Evolutionary conservation across 2,329 filamentous ascomycete genomes (phyloP).

Genomic region (Ophiostoma populinum): DNA sequence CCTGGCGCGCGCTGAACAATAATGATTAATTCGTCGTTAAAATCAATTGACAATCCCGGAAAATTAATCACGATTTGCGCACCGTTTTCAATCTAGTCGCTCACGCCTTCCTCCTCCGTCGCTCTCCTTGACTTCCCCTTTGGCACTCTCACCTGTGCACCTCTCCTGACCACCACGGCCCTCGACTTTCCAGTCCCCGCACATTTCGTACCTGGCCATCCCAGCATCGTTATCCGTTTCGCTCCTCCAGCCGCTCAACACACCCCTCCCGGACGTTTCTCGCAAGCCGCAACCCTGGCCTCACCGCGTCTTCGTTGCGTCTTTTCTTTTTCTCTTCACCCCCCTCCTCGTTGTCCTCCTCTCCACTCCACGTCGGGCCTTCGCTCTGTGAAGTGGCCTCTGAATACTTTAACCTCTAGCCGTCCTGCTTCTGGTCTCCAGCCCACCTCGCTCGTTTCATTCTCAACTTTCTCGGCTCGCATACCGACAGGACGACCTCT

Average conservation of each 20-base stretch:
- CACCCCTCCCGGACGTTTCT: too few species aligned
- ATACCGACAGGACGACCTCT: neutral
- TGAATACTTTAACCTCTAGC: neutral
- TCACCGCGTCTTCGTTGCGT: constrained; percentile 2
- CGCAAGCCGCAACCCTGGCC: constrained; percentile 4
- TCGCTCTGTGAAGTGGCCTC: neutral
- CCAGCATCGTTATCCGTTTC: neutral
- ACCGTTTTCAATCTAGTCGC: constrained; percentile 3
- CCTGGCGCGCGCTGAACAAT: too few species aligned
- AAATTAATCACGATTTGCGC: neutral
- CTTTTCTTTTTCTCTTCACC: constrained; percentile 1
- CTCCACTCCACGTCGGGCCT: neutral
- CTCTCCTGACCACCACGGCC: neutral
- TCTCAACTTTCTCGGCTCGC: neutral
- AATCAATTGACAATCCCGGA: neutral
- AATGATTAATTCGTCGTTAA: too few species aligned
- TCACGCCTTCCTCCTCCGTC: neutral
- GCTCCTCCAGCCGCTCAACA: neutral
- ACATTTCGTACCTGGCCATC: neutral
- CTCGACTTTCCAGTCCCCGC: neutral
- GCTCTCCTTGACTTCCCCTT: neutral
- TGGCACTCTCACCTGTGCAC: neutral
- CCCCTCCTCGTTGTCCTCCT: neutral
- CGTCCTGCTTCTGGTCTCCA: neutral
- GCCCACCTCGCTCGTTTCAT: neutral